A percentile compares a stretch with the other conserved stretches of the same genome.
phyloP scores from a whole-genome alignment of 495 filamentous ascomycete genomes.

The Tetracladium setigerum region DNA sequence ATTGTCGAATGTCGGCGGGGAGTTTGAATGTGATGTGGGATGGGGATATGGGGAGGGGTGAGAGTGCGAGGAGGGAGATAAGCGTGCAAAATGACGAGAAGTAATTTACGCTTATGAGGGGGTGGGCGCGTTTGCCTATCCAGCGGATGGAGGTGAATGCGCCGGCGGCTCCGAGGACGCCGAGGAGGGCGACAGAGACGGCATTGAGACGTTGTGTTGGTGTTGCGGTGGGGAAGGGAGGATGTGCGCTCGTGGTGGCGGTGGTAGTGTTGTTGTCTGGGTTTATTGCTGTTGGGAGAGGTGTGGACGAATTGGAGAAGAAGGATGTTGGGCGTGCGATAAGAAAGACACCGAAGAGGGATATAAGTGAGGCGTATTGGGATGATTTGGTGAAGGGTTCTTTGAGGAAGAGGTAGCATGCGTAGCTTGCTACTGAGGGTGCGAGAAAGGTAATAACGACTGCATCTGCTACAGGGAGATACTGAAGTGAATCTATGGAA shows the following conservation, averaged over 20 bases:
- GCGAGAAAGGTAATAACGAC: conserved; percentile 90
- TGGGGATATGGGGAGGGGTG: conserved; percentile 23
- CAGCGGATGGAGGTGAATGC: conserved; percentile 77
- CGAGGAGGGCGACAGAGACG: conserved; percentile 65
- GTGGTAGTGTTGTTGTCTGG: conserved; percentile 6
- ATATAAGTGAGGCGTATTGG: conserved; percentile 67
- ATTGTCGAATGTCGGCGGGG: conserved; percentile 55
- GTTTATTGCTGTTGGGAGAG: conserved; percentile 31
- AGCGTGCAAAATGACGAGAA: conserved; percentile 66
- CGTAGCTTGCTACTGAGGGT: conserved; percentile 74
- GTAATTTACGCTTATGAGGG: conserved; percentile 80
- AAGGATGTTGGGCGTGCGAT: conserved; percentile 71
- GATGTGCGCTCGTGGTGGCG: conserved; percentile 19
- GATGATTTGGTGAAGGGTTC: conserved; percentile 77
- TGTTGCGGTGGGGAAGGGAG: conserved; percentile 34
- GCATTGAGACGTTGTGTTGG: conserved; percentile 63
- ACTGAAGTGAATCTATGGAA: conserved; percentile 61
- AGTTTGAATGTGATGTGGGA: conserved; percentile 19
- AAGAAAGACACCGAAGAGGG: conserved; percentile 72
- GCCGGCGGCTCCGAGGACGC: conserved; percentile 69
- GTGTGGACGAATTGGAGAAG: conserved; percentile 26
- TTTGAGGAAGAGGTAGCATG: conserved; percentile 64
- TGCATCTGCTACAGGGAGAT: conserved; percentile 83
- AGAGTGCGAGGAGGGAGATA: conserved; percentile 53
- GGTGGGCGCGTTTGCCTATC: conserved; percentile 79